These are phyloP conservation scores for Solanum appendiculatum DNA, from an alignment of 257 asterid genomes.

Conservation along the genomic window DNA sequence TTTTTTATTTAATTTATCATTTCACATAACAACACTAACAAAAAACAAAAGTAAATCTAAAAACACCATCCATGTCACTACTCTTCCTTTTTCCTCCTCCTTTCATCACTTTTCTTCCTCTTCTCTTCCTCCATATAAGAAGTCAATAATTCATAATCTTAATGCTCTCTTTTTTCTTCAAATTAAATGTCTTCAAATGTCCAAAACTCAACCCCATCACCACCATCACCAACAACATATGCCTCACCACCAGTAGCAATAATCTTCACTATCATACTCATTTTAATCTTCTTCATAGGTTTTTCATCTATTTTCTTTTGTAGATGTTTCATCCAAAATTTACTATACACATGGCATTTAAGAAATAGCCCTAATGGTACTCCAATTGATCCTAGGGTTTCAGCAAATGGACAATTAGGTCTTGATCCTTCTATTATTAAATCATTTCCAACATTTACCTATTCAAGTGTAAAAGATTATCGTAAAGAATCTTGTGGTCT, in stretches of 20 bases:
- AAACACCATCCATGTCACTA: slow-evolving; percentile 4
- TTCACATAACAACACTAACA: not conserved
- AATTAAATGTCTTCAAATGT: slow-evolving; percentile 31
- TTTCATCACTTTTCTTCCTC: slow-evolving; percentile 12
- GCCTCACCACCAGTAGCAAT: slow-evolving; percentile 53
- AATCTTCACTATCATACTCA: slow-evolving; percentile 47
- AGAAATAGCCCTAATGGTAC: slow-evolving; percentile 19
- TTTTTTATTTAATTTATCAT: not conserved
- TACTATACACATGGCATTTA: slow-evolving; percentile 45
- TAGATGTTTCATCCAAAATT: slow-evolving; percentile 55
- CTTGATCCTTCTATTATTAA: slow-evolving; percentile 52
- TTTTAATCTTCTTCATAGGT: slow-evolving; percentile 52
- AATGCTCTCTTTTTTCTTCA: not conserved
- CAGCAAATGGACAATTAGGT: slow-evolving; percentile 16
- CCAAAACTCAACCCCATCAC: slow-evolving; percentile 10
- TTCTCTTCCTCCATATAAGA: not conserved
- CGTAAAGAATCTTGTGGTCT: slow-evolving; percentile 56
- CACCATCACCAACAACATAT: slow-evolving; percentile 16
- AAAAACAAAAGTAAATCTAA: slow-evolving; percentile 2
- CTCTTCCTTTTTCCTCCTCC: slow-evolving; percentile 1
- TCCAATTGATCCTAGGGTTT: slow-evolving; percentile 14
- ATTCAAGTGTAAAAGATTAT: slow-evolving; percentile 57
- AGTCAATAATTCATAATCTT: not conserved
- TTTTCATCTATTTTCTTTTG: slow-evolving; percentile 70
- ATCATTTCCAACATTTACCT: slow-evolving; percentile 60